Base-by-base conservation (phyloP, 176 grass and related monocot species). In the Bromus sterilis region DNA sequence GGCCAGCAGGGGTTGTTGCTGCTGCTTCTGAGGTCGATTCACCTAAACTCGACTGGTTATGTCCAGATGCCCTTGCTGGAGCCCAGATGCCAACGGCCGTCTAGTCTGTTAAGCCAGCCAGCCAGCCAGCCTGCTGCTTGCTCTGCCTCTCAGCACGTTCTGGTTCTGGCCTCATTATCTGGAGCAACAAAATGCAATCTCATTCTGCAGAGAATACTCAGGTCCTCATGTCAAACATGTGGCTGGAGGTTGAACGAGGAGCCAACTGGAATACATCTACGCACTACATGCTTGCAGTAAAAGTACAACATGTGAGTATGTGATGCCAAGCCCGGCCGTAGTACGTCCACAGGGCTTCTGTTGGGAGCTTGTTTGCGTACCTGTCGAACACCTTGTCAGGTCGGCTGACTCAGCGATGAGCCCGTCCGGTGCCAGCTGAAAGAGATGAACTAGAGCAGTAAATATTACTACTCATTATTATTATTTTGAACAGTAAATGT, bases 161-260 rank as follows among this genome's bases (percentile, higher is more conserved):
- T n/a, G n/a, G 34, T 41, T 40, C n/a, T 26, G 1, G 26, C 37
- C 36, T 80, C 25, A 67, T 60, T 70, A 76, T 70, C 39, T 76
- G 49, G 12, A 60, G 39, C 12, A 56, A 40, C 71, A 69, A 39
- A 26, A 42, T 13, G 28, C 0, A 18, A 32, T 61, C 12, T 10
- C 8, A 59, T 60, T 76, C 14, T 25, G 48, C 7, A 21, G 37
- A 51, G 76, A 85, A 71, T 40, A 20, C 66, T 53, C 14, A 63
- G 53, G 53, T 20, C 77, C 71, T 69, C 87, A 85, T 21, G 55
- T 63, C 21, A 67, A 85, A 81, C 31, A 85, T 81, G 71, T 75
- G 87, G 78, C 11, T 62, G 32, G 60, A 75, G 61, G 31, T 41
- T 41, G 74, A 32, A 37, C 31, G 28, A 62, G n/a, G 44, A 69